Evolutionary conservation across 805 yeast species (phyloP).

Genomic region (Candida sphagnicola): DNA sequence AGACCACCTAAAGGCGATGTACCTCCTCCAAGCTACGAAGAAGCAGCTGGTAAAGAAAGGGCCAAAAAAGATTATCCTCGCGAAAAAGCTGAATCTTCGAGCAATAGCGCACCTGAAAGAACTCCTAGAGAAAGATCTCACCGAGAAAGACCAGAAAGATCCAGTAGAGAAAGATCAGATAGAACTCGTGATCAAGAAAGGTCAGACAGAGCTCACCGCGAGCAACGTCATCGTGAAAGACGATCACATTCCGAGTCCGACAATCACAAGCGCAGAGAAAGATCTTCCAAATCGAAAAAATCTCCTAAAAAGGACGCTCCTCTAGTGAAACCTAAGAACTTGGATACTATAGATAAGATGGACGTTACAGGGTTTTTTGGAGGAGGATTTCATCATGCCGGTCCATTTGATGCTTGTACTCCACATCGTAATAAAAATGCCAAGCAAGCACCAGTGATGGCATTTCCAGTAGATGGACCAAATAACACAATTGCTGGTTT

Average conservation of each 20-base stretch:
- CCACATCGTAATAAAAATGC: constrained; percentile 86
- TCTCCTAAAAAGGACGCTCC: constrained; percentile 42
- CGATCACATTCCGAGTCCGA: constrained; percentile 3
- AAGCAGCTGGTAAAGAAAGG: constrained; percentile 52
- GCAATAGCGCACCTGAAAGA: not conserved
- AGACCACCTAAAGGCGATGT: constrained; percentile 30
- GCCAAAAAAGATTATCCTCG: constrained; percentile 46
- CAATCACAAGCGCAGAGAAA: constrained; percentile 11
- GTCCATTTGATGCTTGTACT: constrained; percentile 97
- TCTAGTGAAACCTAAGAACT: constrained; percentile 59
- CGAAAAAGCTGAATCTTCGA: constrained; percentile 40
- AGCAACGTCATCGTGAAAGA: constrained; percentile 7
- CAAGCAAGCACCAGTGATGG: constrained; percentile 84
- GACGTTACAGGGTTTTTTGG: constrained; percentile 96
- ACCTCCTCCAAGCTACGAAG: constrained; percentile 71
- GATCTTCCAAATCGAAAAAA: constrained; percentile 16
- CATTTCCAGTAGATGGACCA: constrained; percentile 95
- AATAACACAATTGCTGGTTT: constrained; percentile 77
- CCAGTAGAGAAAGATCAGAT: constrained; percentile 5
- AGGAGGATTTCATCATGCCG: constrained; percentile 95
- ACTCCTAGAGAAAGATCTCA: not conserved
- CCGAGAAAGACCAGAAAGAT: constrained; percentile 3
- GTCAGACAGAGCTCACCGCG: constrained; percentile 9
- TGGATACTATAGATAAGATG: constrained; percentile 90
- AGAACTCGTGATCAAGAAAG: constrained; percentile 9